A percentile compares a stretch with the other conserved stretches of the same genome.
Evolutionary conservation across 345 rosid species (phyloP).

Genomic region (Eucalyptus microcorys): DNA sequence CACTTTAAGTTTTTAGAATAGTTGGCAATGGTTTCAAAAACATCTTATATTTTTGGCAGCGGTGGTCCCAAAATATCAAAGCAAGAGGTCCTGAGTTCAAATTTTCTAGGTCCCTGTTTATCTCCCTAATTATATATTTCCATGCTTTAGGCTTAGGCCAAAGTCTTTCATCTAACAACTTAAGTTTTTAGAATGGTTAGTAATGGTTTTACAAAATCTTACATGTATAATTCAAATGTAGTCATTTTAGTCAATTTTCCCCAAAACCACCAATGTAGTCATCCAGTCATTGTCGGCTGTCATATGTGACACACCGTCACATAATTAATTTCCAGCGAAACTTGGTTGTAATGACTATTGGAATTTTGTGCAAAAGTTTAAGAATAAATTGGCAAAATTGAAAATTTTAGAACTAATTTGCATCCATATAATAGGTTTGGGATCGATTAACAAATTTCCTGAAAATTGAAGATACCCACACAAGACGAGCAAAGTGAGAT

Average conservation of each 20-base stretch:
- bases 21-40: fast-evolving
- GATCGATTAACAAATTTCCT: not conserved
- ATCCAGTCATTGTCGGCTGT: fast-evolving
- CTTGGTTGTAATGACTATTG: not conserved
- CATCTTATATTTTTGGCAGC: too few relatives aligned
- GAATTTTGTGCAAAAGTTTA: not conserved
- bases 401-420: fast-evolving
- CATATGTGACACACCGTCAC: fast-evolving
- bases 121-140: too few relatives aligned
- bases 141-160: too few relatives aligned
- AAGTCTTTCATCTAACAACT: fast-evolving
- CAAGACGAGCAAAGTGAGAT: not conserved
- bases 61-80: too few relatives aligned
- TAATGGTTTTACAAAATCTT: fast-evolving
- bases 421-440: not conserved
- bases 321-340: fast-evolving
- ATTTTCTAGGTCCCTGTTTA: fast-evolving
- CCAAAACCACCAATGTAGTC: fast-evolving
- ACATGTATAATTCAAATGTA: not conserved
- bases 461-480: not conserved
- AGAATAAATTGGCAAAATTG: not conserved
- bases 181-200: too few relatives aligned
- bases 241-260: not conserved
- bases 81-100: too few relatives aligned
- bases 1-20: fast-evolving